Evolutionary conservation across 129 eudicot genomes (phyloP), one percentile per base, ranked within the genome.

Genomic region (Solidago caesia): DNA sequence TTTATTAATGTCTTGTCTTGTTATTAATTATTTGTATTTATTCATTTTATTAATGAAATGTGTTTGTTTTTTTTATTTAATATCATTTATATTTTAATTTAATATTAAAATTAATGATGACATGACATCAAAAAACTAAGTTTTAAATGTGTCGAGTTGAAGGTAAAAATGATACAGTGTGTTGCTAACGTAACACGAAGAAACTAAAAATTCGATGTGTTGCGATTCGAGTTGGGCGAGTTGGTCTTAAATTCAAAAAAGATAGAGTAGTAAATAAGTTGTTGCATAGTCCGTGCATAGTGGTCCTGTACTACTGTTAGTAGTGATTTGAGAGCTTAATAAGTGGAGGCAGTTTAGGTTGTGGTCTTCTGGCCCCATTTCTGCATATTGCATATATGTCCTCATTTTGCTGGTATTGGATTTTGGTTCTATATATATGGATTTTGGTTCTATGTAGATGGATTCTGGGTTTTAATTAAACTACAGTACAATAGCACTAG

Each of bases 371-470:
- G 42, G 43, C 43, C 65, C 42, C 65, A 10, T 60, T 39, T 60
- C 44, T 60, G 44, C 65, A 21, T 39, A 8, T 60, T 60, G 65
- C n/a, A 60, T 39, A 4, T 60, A 60, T 60, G 65, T 60, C 41
- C 14, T 5, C 43, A 60, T 27, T 60, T 7, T 60, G n/a, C 4
- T 60, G 1, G 25, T 2, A 1, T 59, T 60, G 44, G 65, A 9
- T 1, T 60, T 60, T 27, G 42, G 65, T 60, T 60, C 26, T 60
- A 60, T 27, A 27, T 60, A 10, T 27, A 60, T 60, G 42, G 42
- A 60, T 25, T 7, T 60, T 60, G 13, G 43, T 60, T 13, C 6
- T 6, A 60, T 60, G 9, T 21, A 25, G 27, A 21, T 58, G 11
- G 5, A 15, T 58, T 25, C 5, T 6, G 33, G 33, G 53, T 7